Evolutionary conservation across 176 grass and related monocot genomes (phyloP).

Genomic region (Tuctoria greenei): DNA sequence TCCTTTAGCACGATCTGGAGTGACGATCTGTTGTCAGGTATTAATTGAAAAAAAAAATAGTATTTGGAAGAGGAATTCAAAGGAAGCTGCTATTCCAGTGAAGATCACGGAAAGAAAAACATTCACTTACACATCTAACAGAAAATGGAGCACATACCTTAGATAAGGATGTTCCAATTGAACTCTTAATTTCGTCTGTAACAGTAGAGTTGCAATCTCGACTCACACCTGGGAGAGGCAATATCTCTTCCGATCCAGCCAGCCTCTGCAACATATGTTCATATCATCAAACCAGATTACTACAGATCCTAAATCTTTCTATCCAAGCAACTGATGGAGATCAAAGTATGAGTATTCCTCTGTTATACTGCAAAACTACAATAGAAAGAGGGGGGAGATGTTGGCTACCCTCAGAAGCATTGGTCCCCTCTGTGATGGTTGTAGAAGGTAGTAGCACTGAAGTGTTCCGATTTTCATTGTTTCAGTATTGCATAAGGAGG

Average conservation of each 20-base stretch:
- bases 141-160: conserved; percentile 43
- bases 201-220: conserved; percentile 37
- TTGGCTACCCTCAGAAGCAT: conserved; percentile 83
- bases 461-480: conserved; percentile 69
- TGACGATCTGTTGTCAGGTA: conserved; percentile 14
- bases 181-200: conserved; percentile 50
- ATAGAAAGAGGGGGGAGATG: not conserved
- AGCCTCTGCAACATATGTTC: conserved; percentile 60
- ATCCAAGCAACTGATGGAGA: not conserved
- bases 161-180: conserved; percentile 65
- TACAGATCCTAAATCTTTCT: not conserved
- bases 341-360: not conserved
- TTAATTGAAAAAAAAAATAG: not conserved
- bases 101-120: not conserved
- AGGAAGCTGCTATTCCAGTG: not conserved
- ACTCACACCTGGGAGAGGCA: conserved; percentile 58
- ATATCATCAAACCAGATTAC: conserved; percentile 18
- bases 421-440: conserved; percentile 70
- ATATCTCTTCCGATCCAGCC: conserved; percentile 85
- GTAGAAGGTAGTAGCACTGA: conserved; percentile 76
- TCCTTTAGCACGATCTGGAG: conserved; percentile 72
- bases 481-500: conserved; percentile 73
- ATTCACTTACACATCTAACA: not conserved
- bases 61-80: not conserved
- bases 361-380: conserved; percentile 1